phyloP scores from a whole-genome alignment of 106 monocot genomes.

The Phalaenopsis equestris region DNA sequence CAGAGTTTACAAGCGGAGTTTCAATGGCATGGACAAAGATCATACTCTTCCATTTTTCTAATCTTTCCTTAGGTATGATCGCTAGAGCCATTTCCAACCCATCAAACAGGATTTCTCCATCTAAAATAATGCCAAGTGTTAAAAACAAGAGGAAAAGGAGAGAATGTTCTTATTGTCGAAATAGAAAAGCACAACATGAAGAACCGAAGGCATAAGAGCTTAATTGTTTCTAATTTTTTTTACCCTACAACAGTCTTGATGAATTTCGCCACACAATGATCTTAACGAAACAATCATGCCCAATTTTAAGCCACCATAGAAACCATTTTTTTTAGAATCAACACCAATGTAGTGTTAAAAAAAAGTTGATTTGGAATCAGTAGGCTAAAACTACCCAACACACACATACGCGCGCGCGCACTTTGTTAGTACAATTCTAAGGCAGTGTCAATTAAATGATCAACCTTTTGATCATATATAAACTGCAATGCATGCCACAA shows the following conservation, averaged over 20 bases:
- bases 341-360: no score
- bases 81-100: neutral
- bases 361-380: neutral
- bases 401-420: no score
- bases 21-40: no score
- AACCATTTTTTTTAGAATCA: no score
- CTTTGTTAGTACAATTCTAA: no score
- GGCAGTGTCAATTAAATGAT: no score
- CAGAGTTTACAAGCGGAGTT: no score
- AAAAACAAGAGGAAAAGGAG: neutral
- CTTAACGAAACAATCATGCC: neutral
- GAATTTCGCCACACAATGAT: neutral
- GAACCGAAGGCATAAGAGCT: neutral
- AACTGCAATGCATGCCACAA: no score
- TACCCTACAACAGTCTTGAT: neutral
- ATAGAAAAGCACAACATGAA: neutral
- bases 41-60: neutral
- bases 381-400: neutral
- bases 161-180: neutral
- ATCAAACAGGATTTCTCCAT: neutral
- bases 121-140: neutral
- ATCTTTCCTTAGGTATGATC: neutral
- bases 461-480: no score
- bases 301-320: neutral
- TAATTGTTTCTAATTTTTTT: neutral